phyloP scores from a whole-genome alignment of 2,329 filamentous ascomycete species.

The Ascochyta viciae-villosae region DNA sequence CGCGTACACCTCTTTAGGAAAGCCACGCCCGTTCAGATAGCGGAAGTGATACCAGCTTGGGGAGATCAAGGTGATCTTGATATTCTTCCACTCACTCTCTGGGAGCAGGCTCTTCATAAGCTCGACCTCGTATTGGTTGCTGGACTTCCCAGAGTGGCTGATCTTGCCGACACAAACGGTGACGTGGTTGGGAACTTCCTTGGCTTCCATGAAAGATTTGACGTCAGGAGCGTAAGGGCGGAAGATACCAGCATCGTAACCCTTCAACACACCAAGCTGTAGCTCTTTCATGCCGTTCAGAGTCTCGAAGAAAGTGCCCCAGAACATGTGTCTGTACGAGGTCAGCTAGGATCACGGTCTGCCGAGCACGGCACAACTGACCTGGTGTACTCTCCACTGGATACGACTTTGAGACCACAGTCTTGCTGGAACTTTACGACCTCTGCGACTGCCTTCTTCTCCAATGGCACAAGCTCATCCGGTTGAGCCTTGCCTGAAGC shows the following conservation, averaged over 20 bases:
- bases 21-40: constrained; percentile 61
- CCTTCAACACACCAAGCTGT: constrained; percentile 49
- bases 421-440: constrained; percentile 70
- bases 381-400: constrained; percentile 71
- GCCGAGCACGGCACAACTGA: constrained; percentile 15
- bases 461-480: constrained; percentile 61
- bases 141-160: constrained; percentile 61
- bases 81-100: constrained; percentile 66
- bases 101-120: constrained; percentile 66
- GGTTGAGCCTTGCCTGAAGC: constrained; percentile 57
- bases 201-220: constrained; percentile 67
- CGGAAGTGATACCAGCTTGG: constrained; percentile 75
- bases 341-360: constrained; percentile 17
- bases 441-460: constrained; percentile 70
- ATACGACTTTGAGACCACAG: constrained; percentile 68
- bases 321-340: constrained; percentile 57
- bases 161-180: constrained; percentile 66
- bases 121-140: constrained; percentile 66
- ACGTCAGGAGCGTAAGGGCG: constrained; percentile 67
- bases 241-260: constrained; percentile 61
- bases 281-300: constrained; percentile 64
- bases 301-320: constrained; percentile 63
- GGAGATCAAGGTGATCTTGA: constrained; percentile 72
- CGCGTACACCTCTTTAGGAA: constrained; percentile 53
- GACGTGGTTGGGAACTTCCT: constrained; percentile 60